phyloP scores from a whole-genome alignment of 352 stramenopile species.

The Globisporangium cederbergense region DNA sequence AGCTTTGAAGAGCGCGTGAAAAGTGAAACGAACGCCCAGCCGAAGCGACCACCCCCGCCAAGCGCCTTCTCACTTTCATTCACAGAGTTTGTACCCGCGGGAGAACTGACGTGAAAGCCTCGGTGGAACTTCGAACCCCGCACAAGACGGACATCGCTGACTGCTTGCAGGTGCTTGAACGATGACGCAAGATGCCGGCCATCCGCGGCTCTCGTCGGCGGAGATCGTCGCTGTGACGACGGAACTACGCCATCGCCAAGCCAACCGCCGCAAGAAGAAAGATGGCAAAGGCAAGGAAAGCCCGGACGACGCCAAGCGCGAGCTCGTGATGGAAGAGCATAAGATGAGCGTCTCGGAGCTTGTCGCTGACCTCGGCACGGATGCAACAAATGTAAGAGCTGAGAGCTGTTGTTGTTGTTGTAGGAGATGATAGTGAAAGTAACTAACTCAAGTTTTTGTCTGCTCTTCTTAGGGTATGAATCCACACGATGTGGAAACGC shows the following conservation, averaged over 20 bases:
- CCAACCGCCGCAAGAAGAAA: slow-evolving; percentile 52
- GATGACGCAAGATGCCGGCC: slow-evolving; percentile 24
- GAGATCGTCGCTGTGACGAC: slow-evolving; percentile 84
- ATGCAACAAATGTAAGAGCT: slow-evolving; percentile 41
- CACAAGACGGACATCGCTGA: background rate
- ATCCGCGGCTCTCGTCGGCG: slow-evolving; percentile 66
- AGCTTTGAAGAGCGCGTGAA: background rate
- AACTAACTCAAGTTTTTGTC: background rate
- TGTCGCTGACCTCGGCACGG: slow-evolving; percentile 57
- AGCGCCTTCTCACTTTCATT: slow-evolving; percentile 5
- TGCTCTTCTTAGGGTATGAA: slow-evolving; percentile 49
- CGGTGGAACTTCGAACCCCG: background rate
- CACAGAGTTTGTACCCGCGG: slow-evolving; percentile 1
- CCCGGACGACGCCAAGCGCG: slow-evolving; percentile 67
- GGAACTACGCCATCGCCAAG: slow-evolving; percentile 69
- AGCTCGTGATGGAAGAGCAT: slow-evolving; percentile 82
- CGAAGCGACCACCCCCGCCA: background rate
- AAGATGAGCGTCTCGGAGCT: slow-evolving; percentile 68
- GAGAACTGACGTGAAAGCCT: background rate
- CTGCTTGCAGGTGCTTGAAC: background rate
- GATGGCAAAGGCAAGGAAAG: slow-evolving; percentile 48
- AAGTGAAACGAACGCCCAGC: slow-evolving; percentile 11
- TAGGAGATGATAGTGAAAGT: too few species aligned
- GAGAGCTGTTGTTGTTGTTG: too few species aligned
- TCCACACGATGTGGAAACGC: slow-evolving; percentile 46